A percentile compares a stretch with the other conserved stretches of the same genome.
These are phyloP conservation scores for Panellus pusillus DNA, from an alignment of 768 basidiomycete genomes.

Conservation along the genomic window DNA sequence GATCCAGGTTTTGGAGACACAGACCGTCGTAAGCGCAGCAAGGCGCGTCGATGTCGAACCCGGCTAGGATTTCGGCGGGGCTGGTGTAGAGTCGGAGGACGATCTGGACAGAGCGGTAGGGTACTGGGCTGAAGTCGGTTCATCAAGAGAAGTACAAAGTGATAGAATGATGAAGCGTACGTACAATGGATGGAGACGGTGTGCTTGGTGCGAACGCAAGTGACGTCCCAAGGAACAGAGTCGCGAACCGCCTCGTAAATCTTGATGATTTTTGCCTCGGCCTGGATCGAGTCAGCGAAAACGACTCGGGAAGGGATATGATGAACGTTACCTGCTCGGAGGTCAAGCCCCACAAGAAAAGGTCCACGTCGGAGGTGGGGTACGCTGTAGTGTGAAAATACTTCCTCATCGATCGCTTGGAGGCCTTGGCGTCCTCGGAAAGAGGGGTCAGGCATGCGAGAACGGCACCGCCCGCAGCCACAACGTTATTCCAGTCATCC, in stretches of 20 bases:
- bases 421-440: slow-evolving; percentile 45
- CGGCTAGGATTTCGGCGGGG: slow-evolving; percentile 64
- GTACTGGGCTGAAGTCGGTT: slow-evolving; percentile 48
- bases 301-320: not conserved
- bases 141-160: not conserved
- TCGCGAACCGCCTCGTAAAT: slow-evolving; percentile 67
- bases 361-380: slow-evolving; percentile 62
- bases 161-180: slow-evolving; percentile 29
- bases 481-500: slow-evolving; percentile 61
- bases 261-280: slow-evolving; percentile 55
- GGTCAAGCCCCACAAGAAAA: slow-evolving; percentile 62
- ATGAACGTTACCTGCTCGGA: slow-evolving; percentile 44
- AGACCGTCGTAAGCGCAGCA: slow-evolving; percentile 55
- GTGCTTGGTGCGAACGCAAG: slow-evolving; percentile 65
- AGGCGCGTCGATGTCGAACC: slow-evolving; percentile 67
- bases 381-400: slow-evolving; percentile 55
- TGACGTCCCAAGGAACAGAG: slow-evolving; percentile 68
- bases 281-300: slow-evolving; percentile 30
- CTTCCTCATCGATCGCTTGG: slow-evolving; percentile 58
- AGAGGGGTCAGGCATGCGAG: slow-evolving; percentile 57
- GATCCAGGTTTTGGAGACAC: not conserved
- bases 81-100: slow-evolving; percentile 63
- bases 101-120: slow-evolving; percentile 70
- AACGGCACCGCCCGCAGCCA: slow-evolving; percentile 62
- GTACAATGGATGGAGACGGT: slow-evolving; percentile 63